A percentile compares a stretch with the other conserved stretches of the same genome.
These are phyloP conservation scores for Cupressus sempervirens DNA, from an alignment of 75 land plant genomes.

Conservation along the genomic window DNA sequence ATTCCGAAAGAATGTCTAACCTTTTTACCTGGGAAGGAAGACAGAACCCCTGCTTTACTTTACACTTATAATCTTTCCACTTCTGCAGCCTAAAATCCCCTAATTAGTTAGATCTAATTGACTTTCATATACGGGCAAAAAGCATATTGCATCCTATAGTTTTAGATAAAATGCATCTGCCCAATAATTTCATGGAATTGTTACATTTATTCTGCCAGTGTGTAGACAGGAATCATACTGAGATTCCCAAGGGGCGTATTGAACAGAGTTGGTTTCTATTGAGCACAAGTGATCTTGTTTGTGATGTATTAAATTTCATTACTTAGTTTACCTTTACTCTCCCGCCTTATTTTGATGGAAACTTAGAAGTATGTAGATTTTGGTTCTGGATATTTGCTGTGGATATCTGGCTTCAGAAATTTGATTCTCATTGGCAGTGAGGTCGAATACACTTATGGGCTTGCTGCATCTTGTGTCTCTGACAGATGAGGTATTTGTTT, in stretches of 20 bases:
- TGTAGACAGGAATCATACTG: not conserved
- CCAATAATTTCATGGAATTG: not conserved
- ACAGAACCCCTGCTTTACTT: too few species aligned
- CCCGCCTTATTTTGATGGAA: not conserved
- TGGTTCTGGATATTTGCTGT: not conserved
- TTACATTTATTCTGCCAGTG: not conserved
- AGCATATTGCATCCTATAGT: not conserved
- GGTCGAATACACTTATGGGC: not conserved
- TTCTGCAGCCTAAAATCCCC: too few species aligned
- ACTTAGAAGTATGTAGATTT: too few species aligned
- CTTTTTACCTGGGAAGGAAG: too few species aligned
- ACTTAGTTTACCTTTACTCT: not conserved
- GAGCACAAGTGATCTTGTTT: not conserved
- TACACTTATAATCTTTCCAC: too few species aligned
- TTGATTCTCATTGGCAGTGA: not conserved
- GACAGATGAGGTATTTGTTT: not conserved
- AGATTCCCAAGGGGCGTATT: not conserved
- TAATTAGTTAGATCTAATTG: not conserved
- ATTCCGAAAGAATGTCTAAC: too few species aligned
- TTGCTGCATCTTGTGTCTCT: not conserved
- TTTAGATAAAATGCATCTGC: not conserved
- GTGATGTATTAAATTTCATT: not conserved
- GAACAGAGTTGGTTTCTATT: not conserved
- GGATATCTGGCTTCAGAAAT: not conserved
- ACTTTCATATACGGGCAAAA: not conserved